Evolutionary conservation across 1,284 basidiomycete species (phyloP).

Genomic region (Cryptococcus amylolentus): DNA sequence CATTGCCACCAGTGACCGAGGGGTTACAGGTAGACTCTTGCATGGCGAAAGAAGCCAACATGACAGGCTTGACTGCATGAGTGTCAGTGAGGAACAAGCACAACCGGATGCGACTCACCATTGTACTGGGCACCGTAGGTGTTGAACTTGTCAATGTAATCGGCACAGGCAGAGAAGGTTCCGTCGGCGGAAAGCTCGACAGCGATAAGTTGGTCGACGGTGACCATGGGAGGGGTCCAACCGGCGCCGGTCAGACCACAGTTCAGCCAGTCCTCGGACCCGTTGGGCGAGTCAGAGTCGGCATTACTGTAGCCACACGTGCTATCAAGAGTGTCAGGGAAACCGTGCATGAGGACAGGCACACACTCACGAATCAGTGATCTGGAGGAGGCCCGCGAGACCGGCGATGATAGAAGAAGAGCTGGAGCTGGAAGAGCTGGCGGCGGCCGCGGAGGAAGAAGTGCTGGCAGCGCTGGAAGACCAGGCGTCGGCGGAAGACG

Average conservation of each 20-base stretch:
- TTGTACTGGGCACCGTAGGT: conserved; percentile 58
- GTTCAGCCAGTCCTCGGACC: conserved; percentile 69
- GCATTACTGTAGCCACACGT: conserved; percentile 37
- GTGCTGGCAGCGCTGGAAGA: conserved; percentile 2
- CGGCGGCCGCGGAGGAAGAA: conserved; percentile 1
- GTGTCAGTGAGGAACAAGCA: conserved; percentile 1
- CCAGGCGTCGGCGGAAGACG: not conserved
- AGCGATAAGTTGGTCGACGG: conserved; percentile 55
- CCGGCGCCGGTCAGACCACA: conserved; percentile 60
- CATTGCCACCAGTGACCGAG: conserved; percentile 65
- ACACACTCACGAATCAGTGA: conserved; percentile 22
- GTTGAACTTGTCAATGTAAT: conserved; percentile 61
- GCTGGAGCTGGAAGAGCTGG: not conserved
- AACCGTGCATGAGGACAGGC: not conserved
- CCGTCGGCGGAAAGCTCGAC: conserved; percentile 58
- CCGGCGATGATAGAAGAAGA: not conserved
- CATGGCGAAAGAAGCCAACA: conserved; percentile 81
- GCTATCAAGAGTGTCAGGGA: conserved; percentile 8
- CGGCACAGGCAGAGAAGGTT: conserved; percentile 62
- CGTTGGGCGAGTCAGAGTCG: conserved; percentile 61
- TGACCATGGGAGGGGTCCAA: conserved; percentile 50
- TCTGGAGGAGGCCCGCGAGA: conserved; percentile 7
- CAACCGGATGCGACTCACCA: conserved; percentile 45
- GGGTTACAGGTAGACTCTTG: conserved; percentile 72
- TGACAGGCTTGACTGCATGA: conserved; percentile 60